These are phyloP conservation scores for Pisolithus albus DNA, from an alignment of 768 basidiomycete species.

Conservation along the genomic window DNA sequence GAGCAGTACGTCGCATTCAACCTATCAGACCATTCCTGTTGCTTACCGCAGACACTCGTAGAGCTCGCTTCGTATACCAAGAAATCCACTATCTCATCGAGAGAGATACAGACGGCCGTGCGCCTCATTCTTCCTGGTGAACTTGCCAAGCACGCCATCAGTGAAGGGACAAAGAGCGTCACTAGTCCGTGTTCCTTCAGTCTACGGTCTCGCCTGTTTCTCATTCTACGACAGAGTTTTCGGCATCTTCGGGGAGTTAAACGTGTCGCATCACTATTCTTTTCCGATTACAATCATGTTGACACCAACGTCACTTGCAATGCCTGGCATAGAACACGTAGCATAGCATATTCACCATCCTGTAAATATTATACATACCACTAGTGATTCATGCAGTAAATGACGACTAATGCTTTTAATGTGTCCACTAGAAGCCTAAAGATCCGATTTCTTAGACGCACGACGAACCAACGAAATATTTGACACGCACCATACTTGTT, in stretches of 20 bases:
- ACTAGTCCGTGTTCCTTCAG: slow-evolving; percentile 29
- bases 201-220: background rate
- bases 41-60: slow-evolving; percentile 7
- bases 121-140: slow-evolving; percentile 67
- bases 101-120: slow-evolving; percentile 67
- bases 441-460: background rate
- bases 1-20: slow-evolving; percentile 33
- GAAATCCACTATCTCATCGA: slow-evolving; percentile 68
- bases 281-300: no score
- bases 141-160: slow-evolving; percentile 70
- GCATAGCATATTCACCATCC: slow-evolving; percentile 15
- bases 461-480: background rate
- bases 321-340: slow-evolving; percentile 10
- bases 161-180: slow-evolving; percentile 63
- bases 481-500: slow-evolving; percentile 77
- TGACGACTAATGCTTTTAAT: no score
- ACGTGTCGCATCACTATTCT: background rate
- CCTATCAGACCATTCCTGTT: background rate
- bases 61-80: slow-evolving; percentile 65
- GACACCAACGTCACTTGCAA: no score
- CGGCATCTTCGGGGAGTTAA: slow-evolving; percentile 11
- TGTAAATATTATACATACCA: slow-evolving; percentile 15
- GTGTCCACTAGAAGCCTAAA: slow-evolving; percentile 18
- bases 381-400: background rate
- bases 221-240: slow-evolving; percentile 21